Conservation (phyloP, 2,329 filamentous ascomycete genomes). For the Exophiala dermatitidis region DNA sequence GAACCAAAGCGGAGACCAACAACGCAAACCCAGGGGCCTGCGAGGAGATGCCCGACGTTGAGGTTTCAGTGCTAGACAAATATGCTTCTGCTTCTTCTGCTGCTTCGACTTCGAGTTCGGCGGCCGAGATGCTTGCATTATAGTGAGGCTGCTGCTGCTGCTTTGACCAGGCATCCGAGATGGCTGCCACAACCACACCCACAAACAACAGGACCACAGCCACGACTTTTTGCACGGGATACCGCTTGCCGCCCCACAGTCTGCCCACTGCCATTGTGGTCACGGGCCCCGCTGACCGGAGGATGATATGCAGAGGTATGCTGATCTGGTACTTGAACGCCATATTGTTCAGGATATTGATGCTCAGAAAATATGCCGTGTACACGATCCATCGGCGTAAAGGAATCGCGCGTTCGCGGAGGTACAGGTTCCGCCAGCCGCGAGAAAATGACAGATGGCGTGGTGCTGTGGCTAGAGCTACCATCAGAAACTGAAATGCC, state of each 20-base stretch:
- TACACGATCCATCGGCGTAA: slow-evolving; percentile 79
- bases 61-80: slow-evolving; percentile 10
- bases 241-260: slow-evolving; percentile 69
- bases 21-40: slow-evolving; percentile 61
- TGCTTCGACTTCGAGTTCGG: not conserved
- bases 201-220: slow-evolving; percentile 77
- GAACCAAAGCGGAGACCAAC: slow-evolving; percentile 76
- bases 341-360: slow-evolving; percentile 96
- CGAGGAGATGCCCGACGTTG: slow-evolving; percentile 7
- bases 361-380: slow-evolving; percentile 81
- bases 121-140: not conserved
- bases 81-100: too few relatives aligned
- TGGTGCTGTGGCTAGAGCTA: slow-evolving; percentile 68
- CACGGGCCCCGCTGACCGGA: slow-evolving; percentile 89
- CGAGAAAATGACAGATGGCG: slow-evolving; percentile 58
- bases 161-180: slow-evolving; percentile 80
- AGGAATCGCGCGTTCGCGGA: slow-evolving; percentile 72
- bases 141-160: not conserved
- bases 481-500: slow-evolving; percentile 82
- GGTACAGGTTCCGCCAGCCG: slow-evolving; percentile 59
- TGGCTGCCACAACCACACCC: slow-evolving; percentile 80
- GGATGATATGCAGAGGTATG: slow-evolving; percentile 91
- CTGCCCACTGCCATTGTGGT: slow-evolving; percentile 91
- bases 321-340: slow-evolving; percentile 96
- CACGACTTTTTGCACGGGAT: slow-evolving; percentile 69